These are phyloP conservation scores for Eimeria sp. DNA, from an alignment of 169 alveolate species.

Conservation along the genomic window DNA sequence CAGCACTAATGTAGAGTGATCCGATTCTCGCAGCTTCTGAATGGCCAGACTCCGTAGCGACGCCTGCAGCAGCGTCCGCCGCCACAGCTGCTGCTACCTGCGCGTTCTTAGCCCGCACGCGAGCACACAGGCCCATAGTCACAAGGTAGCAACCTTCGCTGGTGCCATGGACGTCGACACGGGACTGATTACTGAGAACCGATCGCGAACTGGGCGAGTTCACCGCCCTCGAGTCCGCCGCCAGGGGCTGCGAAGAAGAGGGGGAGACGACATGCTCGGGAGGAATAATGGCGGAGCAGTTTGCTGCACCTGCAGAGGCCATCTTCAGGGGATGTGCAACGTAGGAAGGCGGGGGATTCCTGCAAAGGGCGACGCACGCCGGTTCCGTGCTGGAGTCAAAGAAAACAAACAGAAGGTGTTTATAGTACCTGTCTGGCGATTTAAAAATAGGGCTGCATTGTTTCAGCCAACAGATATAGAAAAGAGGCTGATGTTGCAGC, in stretches of 20 bases:
- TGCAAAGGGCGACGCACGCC: background rate
- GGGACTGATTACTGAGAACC: background rate
- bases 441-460: conserved; percentile 6
- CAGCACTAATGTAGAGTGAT: conserved; percentile 37
- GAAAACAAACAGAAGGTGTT: conserved; percentile 6
- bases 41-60: conserved; percentile 13
- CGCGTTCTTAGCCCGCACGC: conserved; percentile 56
- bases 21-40: conserved; percentile 34
- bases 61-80: conserved; percentile 67
- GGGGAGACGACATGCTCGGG: background rate
- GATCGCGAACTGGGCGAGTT: background rate
- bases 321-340: background rate
- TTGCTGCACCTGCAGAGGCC: conserved; percentile 19
- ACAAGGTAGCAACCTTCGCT: conserved; percentile 51
- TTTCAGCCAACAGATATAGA: background rate
- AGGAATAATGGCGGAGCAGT: background rate
- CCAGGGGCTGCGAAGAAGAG: background rate
- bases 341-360: background rate
- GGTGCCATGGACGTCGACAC: conserved; percentile 2
- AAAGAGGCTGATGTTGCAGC: background rate
- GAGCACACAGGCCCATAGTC: conserved; percentile 64
- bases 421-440: conserved; percentile 28
- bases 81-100: conserved; percentile 63
- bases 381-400: conserved; percentile 26
- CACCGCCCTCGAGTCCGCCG: background rate